Percentiles rank a stretch among this genome's conserved stretches.
Evolutionary conservation across 495 filamentous ascomycete genomes (phyloP).

Genomic region (Podospora pseudoanserina): DNA sequence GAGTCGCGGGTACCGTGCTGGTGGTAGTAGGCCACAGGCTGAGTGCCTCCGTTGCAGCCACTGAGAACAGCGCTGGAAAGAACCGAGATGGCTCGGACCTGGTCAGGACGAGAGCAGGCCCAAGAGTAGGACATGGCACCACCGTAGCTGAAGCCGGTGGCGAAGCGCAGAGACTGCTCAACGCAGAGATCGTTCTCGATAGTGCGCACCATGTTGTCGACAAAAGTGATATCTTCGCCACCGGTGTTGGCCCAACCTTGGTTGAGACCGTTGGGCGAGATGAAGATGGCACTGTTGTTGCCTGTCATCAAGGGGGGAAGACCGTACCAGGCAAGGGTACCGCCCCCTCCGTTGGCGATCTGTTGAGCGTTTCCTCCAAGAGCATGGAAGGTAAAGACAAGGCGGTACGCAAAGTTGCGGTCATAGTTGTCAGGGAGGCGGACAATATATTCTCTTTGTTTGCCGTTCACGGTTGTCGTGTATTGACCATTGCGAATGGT

Average conservation of each 20-base stretch:
- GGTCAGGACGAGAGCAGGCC: conserved; percentile 40
- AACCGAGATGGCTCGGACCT: conserved; percentile 44
- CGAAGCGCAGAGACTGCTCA: conserved; percentile 40
- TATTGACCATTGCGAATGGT: conserved; percentile 8
- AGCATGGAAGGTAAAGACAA: conserved; percentile 28
- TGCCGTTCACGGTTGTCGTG: conserved; percentile 28
- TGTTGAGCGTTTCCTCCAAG: conserved; percentile 39
- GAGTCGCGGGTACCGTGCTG: conserved; percentile 41
- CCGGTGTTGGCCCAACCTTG: conserved; percentile 44
- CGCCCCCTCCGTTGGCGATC: conserved; percentile 37
- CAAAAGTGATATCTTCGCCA: conserved; percentile 44
- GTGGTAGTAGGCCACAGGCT: conserved; percentile 43
- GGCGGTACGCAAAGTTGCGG: conserved; percentile 37
- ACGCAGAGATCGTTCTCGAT: conserved; percentile 43
- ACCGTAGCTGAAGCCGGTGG: conserved; percentile 49
- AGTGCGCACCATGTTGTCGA: conserved; percentile 34
- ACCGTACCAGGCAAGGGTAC: conserved; percentile 39
- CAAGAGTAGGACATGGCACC: conserved; percentile 46
- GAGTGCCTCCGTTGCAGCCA: conserved; percentile 39
- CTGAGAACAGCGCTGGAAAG: conserved; percentile 32
- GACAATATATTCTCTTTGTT: conserved; percentile 34
- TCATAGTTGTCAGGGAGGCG: conserved; percentile 42
- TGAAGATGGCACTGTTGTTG: conserved; percentile 40
- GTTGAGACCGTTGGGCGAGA: conserved; percentile 42
- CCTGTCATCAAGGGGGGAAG: conserved; percentile 36